These are phyloP conservation scores for Barnettozyma vustinii DNA, from an alignment of 805 yeast species.

Conservation along the genomic window DNA sequence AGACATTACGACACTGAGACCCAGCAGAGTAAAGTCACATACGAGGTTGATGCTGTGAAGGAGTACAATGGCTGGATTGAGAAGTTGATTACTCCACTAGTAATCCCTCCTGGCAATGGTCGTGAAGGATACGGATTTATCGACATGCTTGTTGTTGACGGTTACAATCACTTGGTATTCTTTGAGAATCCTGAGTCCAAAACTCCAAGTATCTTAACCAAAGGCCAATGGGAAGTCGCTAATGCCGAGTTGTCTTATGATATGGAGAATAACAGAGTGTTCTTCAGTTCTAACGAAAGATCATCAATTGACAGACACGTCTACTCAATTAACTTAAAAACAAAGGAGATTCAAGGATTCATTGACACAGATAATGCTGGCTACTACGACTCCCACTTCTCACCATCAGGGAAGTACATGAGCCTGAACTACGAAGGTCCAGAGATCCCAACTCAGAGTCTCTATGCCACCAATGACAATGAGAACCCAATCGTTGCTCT, in stretches of 20 bases:
- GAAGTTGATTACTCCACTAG: slow-evolving; percentile 52
- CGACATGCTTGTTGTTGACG: slow-evolving; percentile 65
- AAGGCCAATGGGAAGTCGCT: slow-evolving; percentile 87
- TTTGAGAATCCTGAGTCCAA: slow-evolving; percentile 60
- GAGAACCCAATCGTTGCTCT: slow-evolving; percentile 1
- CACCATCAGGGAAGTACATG: slow-evolving; percentile 66
- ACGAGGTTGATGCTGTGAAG: slow-evolving; percentile 39
- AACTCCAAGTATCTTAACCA: slow-evolving; percentile 52
- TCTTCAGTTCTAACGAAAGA: slow-evolving; percentile 64
- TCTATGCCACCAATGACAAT: slow-evolving; percentile 39
- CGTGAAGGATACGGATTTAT: slow-evolving; percentile 57
- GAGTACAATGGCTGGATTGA: slow-evolving; percentile 72
- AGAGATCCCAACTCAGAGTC: slow-evolving; percentile 64
- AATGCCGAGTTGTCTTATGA: slow-evolving; percentile 59
- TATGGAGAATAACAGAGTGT: slow-evolving; percentile 39
- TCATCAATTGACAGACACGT: slow-evolving; percentile 32
- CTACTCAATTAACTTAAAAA: slow-evolving; percentile 15
- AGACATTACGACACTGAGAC: slow-evolving; percentile 36
- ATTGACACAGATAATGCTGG: slow-evolving; percentile 53
- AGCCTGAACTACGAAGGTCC: slow-evolving; percentile 72
- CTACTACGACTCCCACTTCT: slow-evolving; percentile 62
- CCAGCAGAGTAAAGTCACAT: slow-evolving; percentile 32
- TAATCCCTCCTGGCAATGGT: slow-evolving; percentile 44
- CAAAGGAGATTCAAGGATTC: slow-evolving; percentile 33
- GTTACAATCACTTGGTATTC: slow-evolving; percentile 73